Evolutionary conservation across 1,284 basidiomycete genomes (phyloP), one percentile per base, ranked within the genome.

Genomic region (Schizophyllum commune): DNA sequence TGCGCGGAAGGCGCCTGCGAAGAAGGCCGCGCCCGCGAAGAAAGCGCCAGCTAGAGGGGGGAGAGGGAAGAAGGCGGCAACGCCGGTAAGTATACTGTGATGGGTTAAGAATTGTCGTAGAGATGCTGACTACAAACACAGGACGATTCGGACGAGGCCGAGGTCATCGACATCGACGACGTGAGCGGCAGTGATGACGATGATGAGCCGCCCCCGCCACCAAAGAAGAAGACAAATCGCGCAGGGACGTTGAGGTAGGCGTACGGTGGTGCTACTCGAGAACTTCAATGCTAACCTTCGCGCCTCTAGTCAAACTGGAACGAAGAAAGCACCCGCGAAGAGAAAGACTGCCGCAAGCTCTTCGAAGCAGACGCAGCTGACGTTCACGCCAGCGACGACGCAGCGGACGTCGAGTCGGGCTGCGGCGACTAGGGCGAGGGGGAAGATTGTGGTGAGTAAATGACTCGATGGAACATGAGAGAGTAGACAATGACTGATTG

Each of bases 281-380:
- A 33, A 8, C 8, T 52, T 32, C 5, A 39, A 34, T 55, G 15
- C 20, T 58, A 15, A 54, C 6, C 55, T 61, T 51, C 59, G 60
- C 52, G 63, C 74, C 71, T 62, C 70, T 56, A 80, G 75, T 66
- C 79, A 68, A 74, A 76, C 75, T 62, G 68, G 76, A 13, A 67
- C 76, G 27, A 89, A 83, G 72, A 89, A 83, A 67, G 75, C 86
- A 5, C 77, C 86, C 11, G 78, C 83, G 7, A 89, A 81, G 73
- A 87, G 83, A 60, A 75, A 73, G 58, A 67, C 73, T 63, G 69
- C 82, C 1, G 70, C 81, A 3, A 71, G 75, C 5, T 64, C 76
- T 60, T 58, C 73, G 27, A 80, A 78, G 57, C 85, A 88, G 68
- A 67, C 80, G 0, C 88, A 85, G 58, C 74, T 92, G 60, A 80